Percentiles rank a stretch among this genome's conserved stretches.
These are phyloP conservation scores for Lipomyces kockii DNA, from an alignment of 805 yeast species.

Conservation along the genomic window DNA sequence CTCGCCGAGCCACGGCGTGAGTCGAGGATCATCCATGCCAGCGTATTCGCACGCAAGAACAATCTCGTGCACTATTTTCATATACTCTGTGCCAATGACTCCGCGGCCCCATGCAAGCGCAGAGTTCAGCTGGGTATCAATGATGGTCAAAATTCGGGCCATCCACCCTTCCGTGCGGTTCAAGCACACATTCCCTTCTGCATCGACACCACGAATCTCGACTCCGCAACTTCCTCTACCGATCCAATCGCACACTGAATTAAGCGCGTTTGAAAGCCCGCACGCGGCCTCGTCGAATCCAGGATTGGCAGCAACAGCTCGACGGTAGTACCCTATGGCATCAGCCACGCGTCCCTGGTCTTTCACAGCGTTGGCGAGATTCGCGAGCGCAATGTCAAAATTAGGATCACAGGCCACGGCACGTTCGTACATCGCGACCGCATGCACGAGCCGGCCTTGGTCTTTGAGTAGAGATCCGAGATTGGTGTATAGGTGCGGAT, in stretches of 20 bases:
- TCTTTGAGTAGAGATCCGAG: slow-evolving; percentile 44
- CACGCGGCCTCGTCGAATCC: slow-evolving; percentile 43
- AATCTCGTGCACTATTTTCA: slow-evolving; percentile 15
- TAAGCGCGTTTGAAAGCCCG: slow-evolving; percentile 44
- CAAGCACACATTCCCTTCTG: slow-evolving; percentile 36
- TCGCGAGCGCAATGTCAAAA: slow-evolving; percentile 44
- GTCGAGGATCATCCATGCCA: slow-evolving; percentile 17
- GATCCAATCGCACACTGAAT: slow-evolving; percentile 43
- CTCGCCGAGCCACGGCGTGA: slow-evolving; percentile 25
- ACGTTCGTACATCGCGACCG: slow-evolving; percentile 42
- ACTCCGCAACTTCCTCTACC: slow-evolving; percentile 43
- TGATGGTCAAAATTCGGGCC: slow-evolving; percentile 35
- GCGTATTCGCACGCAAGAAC: slow-evolving; percentile 28
- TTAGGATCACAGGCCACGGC: slow-evolving; percentile 44
- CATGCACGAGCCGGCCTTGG: slow-evolving; percentile 41
- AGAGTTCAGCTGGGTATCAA: slow-evolving; percentile 39
- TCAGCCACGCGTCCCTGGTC: slow-evolving; percentile 43
- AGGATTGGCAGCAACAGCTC: slow-evolving; percentile 43
- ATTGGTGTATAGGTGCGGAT: slow-evolving; percentile 46
- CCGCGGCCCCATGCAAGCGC: slow-evolving; percentile 42
- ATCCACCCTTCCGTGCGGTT: slow-evolving; percentile 42
- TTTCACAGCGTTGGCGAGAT: slow-evolving; percentile 44
- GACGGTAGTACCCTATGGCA: slow-evolving; percentile 42
- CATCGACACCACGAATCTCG: slow-evolving; percentile 41
- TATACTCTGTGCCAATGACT: slow-evolving; percentile 20